phyloP scores from a whole-genome alignment of 176 grass and related monocot species.

The Thinopyrum elongatum region DNA sequence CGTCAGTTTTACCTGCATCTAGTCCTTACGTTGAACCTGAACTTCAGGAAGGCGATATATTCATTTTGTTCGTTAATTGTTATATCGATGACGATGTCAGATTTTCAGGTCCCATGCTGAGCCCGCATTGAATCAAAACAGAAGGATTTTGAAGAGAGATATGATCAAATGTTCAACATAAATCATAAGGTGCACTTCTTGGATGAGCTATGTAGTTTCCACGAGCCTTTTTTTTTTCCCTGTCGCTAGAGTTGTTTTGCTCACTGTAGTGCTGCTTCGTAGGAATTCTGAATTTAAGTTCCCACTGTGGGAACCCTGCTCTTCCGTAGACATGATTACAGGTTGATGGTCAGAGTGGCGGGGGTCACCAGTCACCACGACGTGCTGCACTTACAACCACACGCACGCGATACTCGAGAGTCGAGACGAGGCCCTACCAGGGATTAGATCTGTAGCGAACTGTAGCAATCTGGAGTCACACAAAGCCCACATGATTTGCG shows the following conservation, averaged over 20 bases:
- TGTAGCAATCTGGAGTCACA: no score
- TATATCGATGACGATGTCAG: conserved; percentile 40
- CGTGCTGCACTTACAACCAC: no score
- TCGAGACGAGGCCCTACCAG: no score
- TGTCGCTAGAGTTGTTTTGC: background rate
- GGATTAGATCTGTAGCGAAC: no score
- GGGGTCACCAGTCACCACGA: no score
- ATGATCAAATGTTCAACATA: conserved; percentile 45
- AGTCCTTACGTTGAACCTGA: conserved; percentile 19
- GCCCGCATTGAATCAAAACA: conserved; percentile 53
- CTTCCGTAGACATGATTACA: no score
- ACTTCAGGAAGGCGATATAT: conserved; percentile 1
- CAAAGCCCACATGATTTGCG: no score
- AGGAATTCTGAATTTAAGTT: background rate
- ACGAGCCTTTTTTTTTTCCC: background rate
- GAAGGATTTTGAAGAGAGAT: conserved; percentile 71
- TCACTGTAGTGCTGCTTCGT: background rate
- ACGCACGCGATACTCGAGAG: no score
- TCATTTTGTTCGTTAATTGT: background rate
- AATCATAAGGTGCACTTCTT: conserved; percentile 66
- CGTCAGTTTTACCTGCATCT: conserved; percentile 6
- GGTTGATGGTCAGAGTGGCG: no score
- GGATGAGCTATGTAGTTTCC: background rate
- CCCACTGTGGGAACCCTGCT: no score
- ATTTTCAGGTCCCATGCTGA: conserved; percentile 67